phyloP scores from a whole-genome alignment of 164 flowering plant genomes.

The Nymphaea colorata region DNA sequence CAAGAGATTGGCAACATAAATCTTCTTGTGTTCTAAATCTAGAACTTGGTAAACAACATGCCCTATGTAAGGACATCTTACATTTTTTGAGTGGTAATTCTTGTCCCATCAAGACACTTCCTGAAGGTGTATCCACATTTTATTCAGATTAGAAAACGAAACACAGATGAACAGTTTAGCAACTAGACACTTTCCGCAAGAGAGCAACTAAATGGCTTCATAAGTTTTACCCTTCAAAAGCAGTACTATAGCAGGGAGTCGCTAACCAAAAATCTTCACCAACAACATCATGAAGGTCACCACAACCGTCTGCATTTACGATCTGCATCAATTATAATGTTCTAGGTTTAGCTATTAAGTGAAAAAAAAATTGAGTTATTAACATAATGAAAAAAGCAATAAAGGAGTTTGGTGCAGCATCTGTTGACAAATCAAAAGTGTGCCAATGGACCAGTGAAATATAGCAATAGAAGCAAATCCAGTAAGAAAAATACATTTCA shows the following conservation, averaged over 20 bases:
- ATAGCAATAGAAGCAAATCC: too few relatives aligned
- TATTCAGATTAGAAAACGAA: neutral
- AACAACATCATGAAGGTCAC: slow-evolving; percentile 58
- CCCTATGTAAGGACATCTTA: slow-evolving; percentile 8
- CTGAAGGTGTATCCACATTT: slow-evolving; percentile 32
- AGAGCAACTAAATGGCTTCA: neutral
- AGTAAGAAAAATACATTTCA: too few relatives aligned
- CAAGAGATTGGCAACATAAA: slow-evolving; percentile 1
- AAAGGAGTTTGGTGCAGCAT: too few relatives aligned
- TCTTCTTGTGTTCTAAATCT: neutral
- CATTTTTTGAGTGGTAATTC: slow-evolving; percentile 76
- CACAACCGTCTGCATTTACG: slow-evolving; percentile 51
- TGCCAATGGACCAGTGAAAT: too few relatives aligned
- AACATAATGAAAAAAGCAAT: too few relatives aligned
- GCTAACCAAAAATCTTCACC: slow-evolving; percentile 95
- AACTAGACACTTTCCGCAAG: neutral
- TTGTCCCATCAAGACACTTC: slow-evolving; percentile 87
- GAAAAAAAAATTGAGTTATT: neutral
- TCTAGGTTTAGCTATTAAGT: neutral
- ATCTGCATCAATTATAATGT: slow-evolving; percentile 28
- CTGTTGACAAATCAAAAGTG: too few relatives aligned
- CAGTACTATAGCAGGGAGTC: slow-evolving; percentile 79
- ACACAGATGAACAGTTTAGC: neutral
- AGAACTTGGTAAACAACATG: neutral
- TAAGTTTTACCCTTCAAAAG: slow-evolving; percentile 64